Evolutionary conservation across 1,139 yeast species (phyloP), one percentile per base, ranked within the genome.

Genomic region (Geotrichum cucujoidarum): DNA sequence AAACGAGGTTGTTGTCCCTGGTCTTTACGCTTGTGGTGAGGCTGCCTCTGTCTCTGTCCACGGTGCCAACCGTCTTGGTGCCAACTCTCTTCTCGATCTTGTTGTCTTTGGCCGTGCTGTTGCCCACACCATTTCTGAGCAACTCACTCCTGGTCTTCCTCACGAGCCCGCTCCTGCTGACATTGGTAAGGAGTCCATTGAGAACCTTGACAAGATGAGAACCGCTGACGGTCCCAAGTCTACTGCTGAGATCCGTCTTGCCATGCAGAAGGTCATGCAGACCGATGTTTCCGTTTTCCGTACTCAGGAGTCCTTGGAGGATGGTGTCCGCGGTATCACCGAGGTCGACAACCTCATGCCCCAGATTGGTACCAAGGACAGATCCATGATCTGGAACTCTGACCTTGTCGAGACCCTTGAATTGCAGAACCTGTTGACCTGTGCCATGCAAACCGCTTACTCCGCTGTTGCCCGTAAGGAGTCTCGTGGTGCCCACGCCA

Each of bases 91-190:
- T 61, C 81, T 92, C 66, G 98, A 92, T 73, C 77, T 92, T 70
- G 98, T 92, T 57, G 97, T 92, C 56, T 92, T 92, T 64, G 98
- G 98, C 64, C 88, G 98, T 77, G 97, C 97, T 59, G 97, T 90
- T 50, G 83, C 96, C 49, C 95, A 88, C 72, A 87, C 95, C 53
- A 84, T 92, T 67, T 74, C 83, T 56, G 96, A 86, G 65, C 75
- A 82, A 54, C 77, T 88, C 71, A 79, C 83, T 57, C 97, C 97
- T 58, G 95, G 94, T 60, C 75, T 81, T 57, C 95, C 97, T 57
- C 88, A 83, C 63, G 81, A 79, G 68, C 80, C 81, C 53, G 74
- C 83, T 56, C 80, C 95, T 54, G 82, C 86, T 58, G 95, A 88
- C 67, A 74, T 90, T 63, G 98, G 98, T 66, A 77, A 65, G 58